Base-by-base conservation (phyloP, 1,139 yeast species). In the Yarrowia galli region DNA sequence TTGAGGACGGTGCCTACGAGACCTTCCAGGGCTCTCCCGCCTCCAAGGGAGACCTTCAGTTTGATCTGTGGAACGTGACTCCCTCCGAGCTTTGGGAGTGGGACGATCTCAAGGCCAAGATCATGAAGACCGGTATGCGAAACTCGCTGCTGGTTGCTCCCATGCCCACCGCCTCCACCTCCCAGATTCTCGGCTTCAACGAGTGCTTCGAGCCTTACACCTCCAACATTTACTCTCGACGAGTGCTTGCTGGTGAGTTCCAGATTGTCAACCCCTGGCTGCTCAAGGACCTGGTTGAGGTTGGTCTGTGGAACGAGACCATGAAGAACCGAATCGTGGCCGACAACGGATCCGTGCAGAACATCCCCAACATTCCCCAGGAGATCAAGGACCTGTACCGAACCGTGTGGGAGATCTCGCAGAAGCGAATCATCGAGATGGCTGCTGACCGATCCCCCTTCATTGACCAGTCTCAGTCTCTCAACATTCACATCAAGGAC, bases 351-450 rank as follows among this genome's bases (percentile, higher is more conserved):
- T 92, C 98, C 2, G 87, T 95, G 71, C 97, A 93, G 79, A 80
- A 83, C 70, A 85, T 95, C 69, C 86, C 89, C 67, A 85, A 84
- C 71, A 88, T 95, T 68, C 98, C 98, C 23, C 84, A 83, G 53
- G 91, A 89, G 56, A 78, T 92, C 73, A 92, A 91, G 77, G 86
- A 84, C 10, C 81, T 93, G 65, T 92, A 93, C 83, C 91, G 89
- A 81, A 95, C 99, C 0, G 98, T 92, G 20, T 95, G 99, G 98
- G 99, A 95, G 80, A 85, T 95, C 67, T 87, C 97, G 56, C 99
- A 95, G 78, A 89, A 88, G 80, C 85, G 85, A 18, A 87, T 95
- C 71, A 89, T 95, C 72, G 98, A 93, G 75, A 86, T 95, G 95
- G 97, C 98, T 66, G 97, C 97, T 58, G 98, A 92, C 76, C 86